Conservation (phyloP, 805 yeast species). For the Lipomyces chichibuensis region DNA sequence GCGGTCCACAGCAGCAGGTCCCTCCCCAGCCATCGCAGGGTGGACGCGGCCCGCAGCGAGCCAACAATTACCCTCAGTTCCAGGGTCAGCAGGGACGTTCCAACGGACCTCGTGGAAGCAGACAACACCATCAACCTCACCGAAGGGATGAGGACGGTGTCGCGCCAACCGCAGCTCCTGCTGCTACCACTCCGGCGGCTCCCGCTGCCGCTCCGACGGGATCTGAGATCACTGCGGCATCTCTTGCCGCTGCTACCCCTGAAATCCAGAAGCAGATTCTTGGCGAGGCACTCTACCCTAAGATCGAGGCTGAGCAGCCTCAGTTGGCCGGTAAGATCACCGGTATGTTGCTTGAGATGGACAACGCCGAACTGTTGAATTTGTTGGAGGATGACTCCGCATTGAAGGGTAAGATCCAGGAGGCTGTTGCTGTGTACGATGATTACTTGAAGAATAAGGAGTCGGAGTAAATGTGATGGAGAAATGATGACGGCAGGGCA, state of each 20-base stretch:
- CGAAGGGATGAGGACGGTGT: slow-evolving; percentile 28
- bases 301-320: slow-evolving; percentile 81
- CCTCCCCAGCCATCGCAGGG: slow-evolving; percentile 33
- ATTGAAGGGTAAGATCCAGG: slow-evolving; percentile 88
- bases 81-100: slow-evolving; percentile 29
- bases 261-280: slow-evolving; percentile 94
- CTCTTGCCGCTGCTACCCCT: slow-evolving; percentile 65
- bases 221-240: slow-evolving; percentile 45
- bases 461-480: slow-evolving; percentile 12
- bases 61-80: slow-evolving; percentile 14
- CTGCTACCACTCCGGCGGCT: slow-evolving; percentile 20
- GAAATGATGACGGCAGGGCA: slow-evolving; percentile 2
- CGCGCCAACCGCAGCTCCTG: slow-evolving; percentile 17
- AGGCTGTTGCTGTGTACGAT: slow-evolving; percentile 92
- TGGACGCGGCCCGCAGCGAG: slow-evolving; percentile 30
- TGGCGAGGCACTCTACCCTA: slow-evolving; percentile 96
- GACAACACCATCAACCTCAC: slow-evolving; percentile 23
- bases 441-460: slow-evolving; percentile 59
- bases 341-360: slow-evolving; percentile 97
- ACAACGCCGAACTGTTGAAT: slow-evolving; percentile 84
- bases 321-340: slow-evolving; percentile 98
- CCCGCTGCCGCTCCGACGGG: slow-evolving; percentile 39
- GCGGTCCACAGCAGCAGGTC: slow-evolving; percentile 50
- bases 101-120: slow-evolving; percentile 40
- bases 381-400: slow-evolving; percentile 87